Evolutionary conservation across 1,284 basidiomycete genomes (phyloP), one percentile per base, ranked within the genome.

Genomic region (Polyporus tsugae): DNA sequence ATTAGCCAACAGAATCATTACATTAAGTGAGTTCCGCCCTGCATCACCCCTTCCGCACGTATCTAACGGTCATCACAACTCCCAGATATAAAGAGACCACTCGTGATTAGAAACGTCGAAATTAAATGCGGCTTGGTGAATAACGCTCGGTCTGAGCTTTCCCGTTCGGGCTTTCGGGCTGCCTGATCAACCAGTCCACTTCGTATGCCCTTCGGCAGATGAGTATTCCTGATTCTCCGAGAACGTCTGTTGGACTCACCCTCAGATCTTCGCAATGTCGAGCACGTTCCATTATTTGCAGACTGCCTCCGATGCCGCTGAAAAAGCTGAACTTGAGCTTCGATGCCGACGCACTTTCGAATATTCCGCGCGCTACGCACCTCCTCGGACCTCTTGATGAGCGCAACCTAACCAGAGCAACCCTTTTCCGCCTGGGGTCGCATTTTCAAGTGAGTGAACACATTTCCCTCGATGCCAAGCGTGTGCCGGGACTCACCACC

Each of bases 21-120:
- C 52, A 55, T 35, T 55, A 55, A 29, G 52, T 55, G 52, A 55
- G 52, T 19, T 49, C 7, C 52, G 52, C 52, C 17, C 29, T 35
- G 52, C 25, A 5, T 55, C 29, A 15, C 52, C 25, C 29, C 15
- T 13, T 33, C 52, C 7, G 17, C 52, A 2, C 22, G 52, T 35
- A 35, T 55, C 29, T 55, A 17, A 55, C 52, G 2, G 15, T 9
- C 6, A 49, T 19, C 52, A 6, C 29, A 15, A 13, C 4, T 25
- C 29, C 52, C 52, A 55, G 52, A 55, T 55, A 55, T 55, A 15
- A 17, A 33, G 33, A 25, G 19, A 29, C 10, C 29, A 52, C 0
- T 35, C 15, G 29, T 55, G 19, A 55, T 55, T 33, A 55, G 13
- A 35, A 55, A 6, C 52, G 29, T 15, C 13, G 52, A 35, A 55